Evolutionary conservation across 176 grass and related monocot species (phyloP), one percentile per base, ranked within the genome.

Genomic region (Guadua angustifolia): DNA sequence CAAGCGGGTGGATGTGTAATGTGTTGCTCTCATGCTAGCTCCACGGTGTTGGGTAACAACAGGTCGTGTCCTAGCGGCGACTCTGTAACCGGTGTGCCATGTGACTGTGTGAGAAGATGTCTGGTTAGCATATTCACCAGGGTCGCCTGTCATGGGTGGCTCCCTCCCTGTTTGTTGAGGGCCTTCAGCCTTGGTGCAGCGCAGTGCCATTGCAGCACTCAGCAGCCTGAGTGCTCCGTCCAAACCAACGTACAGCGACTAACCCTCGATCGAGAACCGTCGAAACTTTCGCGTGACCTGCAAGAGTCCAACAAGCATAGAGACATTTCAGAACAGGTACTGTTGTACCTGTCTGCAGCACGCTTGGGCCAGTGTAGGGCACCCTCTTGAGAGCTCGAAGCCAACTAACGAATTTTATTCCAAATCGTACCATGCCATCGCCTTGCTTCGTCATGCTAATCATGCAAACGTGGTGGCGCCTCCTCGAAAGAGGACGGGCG

Each of bases 91-190:
- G 29, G 29, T 29, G 29, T 29, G 29, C 78, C 83, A 82, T 86
- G 55, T 71, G 88, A 47, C 78, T 78, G 77, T 86, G 64, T 71
- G 88, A 47, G 16, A 36, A 14, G 67, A 35, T 35, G 70, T 5
- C 71, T 11, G 9, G 43, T 38, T 33, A 10, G 33, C 79, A 43
- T 52, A 49, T 15, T 18, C 86, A 24, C 26, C 66, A 15, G 29
- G 66, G 57, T 40, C 79, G n/a, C 39, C 35, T 66, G 26, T 18
- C 60, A 59, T 66, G 32, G 43, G 69, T 74, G 64, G 51, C 35
- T 12, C 62, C 60, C 25, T 57, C 53, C 53, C 67, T 26, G 62
- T 81, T 63, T 16, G 82, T 53, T 66, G 19, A 74, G 76, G 56
- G 1, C 39, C n/a, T n/a, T n/a, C n/a, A n/a, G n/a, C n/a, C 60